Conservation (phyloP, 345 rosid genomes). For the Cochlearia excelsa region DNA sequence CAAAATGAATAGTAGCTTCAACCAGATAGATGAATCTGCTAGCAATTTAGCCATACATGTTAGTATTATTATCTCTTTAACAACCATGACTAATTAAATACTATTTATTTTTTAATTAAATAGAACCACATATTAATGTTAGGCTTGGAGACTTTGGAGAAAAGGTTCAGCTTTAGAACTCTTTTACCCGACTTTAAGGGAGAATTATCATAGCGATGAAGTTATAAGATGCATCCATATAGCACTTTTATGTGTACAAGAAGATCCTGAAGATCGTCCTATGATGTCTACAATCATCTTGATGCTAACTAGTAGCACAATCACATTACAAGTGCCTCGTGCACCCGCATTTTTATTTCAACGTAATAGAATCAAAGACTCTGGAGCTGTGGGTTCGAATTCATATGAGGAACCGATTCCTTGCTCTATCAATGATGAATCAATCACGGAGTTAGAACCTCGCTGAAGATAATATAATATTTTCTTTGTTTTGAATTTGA, state of each 20-base stretch:
- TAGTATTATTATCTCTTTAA: not conserved
- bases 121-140: not conserved
- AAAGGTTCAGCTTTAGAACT: slow-evolving; percentile 10
- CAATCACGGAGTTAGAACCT: slow-evolving; percentile 1
- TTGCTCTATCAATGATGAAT: not conserved
- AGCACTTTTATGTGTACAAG: slow-evolving; percentile 32
- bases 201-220: slow-evolving; percentile 18
- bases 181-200: not conserved
- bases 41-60: slow-evolving; percentile 33
- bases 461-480: not conserved
- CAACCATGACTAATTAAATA: not conserved
- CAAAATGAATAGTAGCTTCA: slow-evolving; percentile 23
- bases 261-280: slow-evolving; percentile 26
- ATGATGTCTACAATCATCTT: slow-evolving; percentile 21
- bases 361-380: not conserved
- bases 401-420: not conserved
- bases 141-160: slow-evolving; percentile 36
- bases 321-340: slow-evolving; percentile 22
- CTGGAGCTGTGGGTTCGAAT: not conserved
- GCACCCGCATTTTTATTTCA: slow-evolving; percentile 10
- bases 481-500: not conserved
- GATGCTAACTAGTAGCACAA: slow-evolving; percentile 18
- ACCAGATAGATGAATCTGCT: slow-evolving; percentile 15
- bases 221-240: slow-evolving; percentile 12
- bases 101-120: not conserved